Conservation (phyloP, 176 grass and related monocot genomes). For the Tillandsia leiboldiana region DNA sequence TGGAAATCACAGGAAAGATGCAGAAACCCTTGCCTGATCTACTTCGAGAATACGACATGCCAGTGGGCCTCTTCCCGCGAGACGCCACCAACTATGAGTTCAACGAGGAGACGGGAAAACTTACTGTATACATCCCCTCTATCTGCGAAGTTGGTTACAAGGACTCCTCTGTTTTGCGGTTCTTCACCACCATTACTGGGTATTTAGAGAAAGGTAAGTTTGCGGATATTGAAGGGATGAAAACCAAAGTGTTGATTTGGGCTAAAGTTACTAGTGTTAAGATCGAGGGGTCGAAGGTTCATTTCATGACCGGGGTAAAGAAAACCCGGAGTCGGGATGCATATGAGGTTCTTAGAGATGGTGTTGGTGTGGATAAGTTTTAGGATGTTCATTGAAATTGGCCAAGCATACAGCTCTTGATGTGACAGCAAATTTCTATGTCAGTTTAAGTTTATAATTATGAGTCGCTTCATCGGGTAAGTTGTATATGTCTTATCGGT, state of each 20-base stretch:
- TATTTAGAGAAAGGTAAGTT: constrained; percentile 88
- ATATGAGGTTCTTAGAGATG: constrained; percentile 77
- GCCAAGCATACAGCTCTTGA: neutral
- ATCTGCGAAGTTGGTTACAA: constrained; percentile 86
- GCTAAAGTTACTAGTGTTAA: constrained; percentile 61
- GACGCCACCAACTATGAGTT: constrained; percentile 94
- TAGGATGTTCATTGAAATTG: constrained; percentile 20
- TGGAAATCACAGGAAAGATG: constrained; percentile 58
- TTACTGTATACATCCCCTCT: constrained; percentile 65
- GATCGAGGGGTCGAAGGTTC: constrained; percentile 68
- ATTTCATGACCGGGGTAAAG: constrained; percentile 63
- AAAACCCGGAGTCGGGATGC: constrained; percentile 63
- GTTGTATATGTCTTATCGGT: too few relatives aligned
- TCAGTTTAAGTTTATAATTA: neutral
- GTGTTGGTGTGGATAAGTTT: constrained; percentile 77
- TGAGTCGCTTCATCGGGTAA: neutral
- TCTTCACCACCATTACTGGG: constrained; percentile 74
- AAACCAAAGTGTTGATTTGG: constrained; percentile 85
- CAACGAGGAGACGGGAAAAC: constrained; percentile 71
- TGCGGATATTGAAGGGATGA: constrained; percentile 73
- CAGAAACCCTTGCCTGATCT: constrained; percentile 80
- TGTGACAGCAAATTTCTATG: neutral
- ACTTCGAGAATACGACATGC: constrained; percentile 74
- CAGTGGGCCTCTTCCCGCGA: constrained; percentile 67
- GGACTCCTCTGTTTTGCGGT: constrained; percentile 78